These are phyloP conservation scores for Penicillium psychrosexuale DNA, from an alignment of 2,329 filamentous ascomycete species.

Conservation along the genomic window DNA sequence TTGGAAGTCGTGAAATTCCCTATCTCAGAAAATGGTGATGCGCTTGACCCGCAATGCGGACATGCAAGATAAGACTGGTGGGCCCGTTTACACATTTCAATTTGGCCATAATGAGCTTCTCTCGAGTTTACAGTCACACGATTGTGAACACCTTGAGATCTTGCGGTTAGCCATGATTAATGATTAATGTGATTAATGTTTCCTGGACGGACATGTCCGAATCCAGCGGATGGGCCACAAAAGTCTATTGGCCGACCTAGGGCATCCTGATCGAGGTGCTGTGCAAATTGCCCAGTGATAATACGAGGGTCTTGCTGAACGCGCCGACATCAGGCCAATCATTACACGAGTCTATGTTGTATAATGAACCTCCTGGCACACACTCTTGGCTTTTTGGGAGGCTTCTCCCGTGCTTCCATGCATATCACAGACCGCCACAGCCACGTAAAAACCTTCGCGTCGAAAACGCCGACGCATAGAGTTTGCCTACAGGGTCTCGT, in stretches of 20 bases:
- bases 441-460: not conserved
- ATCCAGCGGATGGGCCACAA: not conserved
- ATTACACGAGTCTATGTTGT: not conserved
- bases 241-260: slow-evolving; percentile 1
- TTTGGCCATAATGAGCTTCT: not conserved
- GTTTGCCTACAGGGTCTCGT: not conserved
- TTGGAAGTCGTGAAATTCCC: not conserved
- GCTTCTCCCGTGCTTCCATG: slow-evolving; percentile 33
- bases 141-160: not conserved
- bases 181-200: not conserved
- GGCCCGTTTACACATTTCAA: not conserved
- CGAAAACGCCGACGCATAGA: not conserved
- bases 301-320: not conserved
- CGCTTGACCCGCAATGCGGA: not conserved
- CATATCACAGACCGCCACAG: slow-evolving; percentile 23
- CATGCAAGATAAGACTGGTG: slow-evolving; percentile 2
- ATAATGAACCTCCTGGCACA: not conserved
- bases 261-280: not conserved
- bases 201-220: not conserved
- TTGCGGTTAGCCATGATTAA: not conserved
- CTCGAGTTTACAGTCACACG: not conserved
- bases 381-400: not conserved
- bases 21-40: not conserved
- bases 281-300: not conserved
- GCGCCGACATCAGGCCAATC: not conserved